phyloP scores from a whole-genome alignment of 164 flowering plant species.

The Chimonanthus praecox region DNA sequence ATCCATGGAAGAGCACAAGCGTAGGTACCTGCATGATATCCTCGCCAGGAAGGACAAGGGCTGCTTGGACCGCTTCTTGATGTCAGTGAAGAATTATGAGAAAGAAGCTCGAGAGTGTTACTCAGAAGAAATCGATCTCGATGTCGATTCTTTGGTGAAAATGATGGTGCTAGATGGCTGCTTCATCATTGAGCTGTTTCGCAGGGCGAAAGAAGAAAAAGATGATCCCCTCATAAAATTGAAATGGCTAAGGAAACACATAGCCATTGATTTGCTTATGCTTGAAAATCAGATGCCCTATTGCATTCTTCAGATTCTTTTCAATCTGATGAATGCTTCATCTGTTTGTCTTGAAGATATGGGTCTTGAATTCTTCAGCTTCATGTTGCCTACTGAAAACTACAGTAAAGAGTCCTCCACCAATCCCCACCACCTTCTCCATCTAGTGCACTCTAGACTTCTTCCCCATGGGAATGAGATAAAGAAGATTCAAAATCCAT shows the following conservation, averaged over 20 bases:
- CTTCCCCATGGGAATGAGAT: neutral
- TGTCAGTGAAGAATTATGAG: constrained; percentile 29
- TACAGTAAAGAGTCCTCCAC: neutral
- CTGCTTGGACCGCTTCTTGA: constrained; percentile 28
- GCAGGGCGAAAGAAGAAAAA: no score
- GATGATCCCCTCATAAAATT: no score
- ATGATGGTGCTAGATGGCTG: constrained; percentile 66
- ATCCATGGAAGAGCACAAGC: no score
- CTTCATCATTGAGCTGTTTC: constrained; percentile 17
- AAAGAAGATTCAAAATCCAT: neutral
- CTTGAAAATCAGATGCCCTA: neutral
- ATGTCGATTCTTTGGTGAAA: constrained; percentile 28
- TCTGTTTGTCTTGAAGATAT: neutral
- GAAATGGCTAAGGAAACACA: no score
- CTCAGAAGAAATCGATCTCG: constrained; percentile 39
- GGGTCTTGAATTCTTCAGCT: neutral
- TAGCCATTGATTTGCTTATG: constrained; percentile 4
- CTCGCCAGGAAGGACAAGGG: constrained; percentile 33
- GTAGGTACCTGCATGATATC: no score
- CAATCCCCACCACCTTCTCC: neutral
- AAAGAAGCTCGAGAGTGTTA: constrained; percentile 48
- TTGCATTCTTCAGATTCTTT: neutral
- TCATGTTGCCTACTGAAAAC: neutral
- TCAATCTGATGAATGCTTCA: neutral
- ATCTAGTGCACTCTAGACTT: neutral